Base-by-base conservation (phyloP, 441 rosid species). In the Pelargonium myrrhifolium region DNA sequence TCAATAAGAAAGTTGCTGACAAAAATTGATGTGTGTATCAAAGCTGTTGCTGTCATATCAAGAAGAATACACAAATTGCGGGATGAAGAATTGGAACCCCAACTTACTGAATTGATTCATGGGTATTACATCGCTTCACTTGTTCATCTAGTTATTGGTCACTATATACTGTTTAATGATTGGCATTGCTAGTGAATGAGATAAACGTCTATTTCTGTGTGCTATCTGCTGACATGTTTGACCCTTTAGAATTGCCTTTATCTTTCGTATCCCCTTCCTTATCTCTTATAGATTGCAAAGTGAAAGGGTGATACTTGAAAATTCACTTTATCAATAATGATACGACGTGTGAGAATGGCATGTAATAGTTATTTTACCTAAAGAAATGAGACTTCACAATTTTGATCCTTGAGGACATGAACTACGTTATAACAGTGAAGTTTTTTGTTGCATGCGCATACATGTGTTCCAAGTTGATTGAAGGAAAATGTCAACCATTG, bases 41-140 rank as follows among this genome's bases (percentile, higher is more conserved):
- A 82, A 80, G 82, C 92, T 42, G 82, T 89, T 73, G 86, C 86
- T 78, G 77, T 82, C 11, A 88, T 92, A 73, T 89, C 98, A 61
- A 82, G 73, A 65, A 79, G 89, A 81, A 92, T 92, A 76, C 91
- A 92, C 79, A 79, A 77, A 76, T 72, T 92, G 75, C 84, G 98
- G 80, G 98, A 92, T 59, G 91, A 92, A 77, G 94, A 92, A 74
- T 70, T 92, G 81, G 87, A 74, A 79, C 98, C 98, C 62, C 94
- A 82, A 62, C 85, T 92, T 69, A 76, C 83, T 28, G 82, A 84
- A 79, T 75, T 92, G 59, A 83, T 92, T 78, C 76, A 80, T 63
- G 89, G 98, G 95, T 89, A 87, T 37, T 64, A 65, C 65, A 55
- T 37, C 11, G 8, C 65, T 40, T 37, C 40, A 8, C 39, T 71